Evolutionary conservation across 2,329 filamentous ascomycete genomes (phyloP).

Genomic region (Ascochyta lentis): DNA sequence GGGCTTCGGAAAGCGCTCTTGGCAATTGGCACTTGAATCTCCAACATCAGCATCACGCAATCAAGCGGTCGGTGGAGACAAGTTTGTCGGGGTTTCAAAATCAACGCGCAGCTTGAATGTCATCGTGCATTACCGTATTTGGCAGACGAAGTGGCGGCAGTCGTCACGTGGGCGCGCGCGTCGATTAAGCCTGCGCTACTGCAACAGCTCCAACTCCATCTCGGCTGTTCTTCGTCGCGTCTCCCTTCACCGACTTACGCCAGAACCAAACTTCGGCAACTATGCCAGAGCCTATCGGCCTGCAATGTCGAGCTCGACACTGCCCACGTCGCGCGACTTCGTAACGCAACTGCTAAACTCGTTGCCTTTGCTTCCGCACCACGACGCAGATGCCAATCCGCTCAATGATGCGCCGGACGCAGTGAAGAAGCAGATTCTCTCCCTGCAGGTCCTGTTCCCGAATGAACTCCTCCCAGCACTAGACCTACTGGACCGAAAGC

Average conservation of each 20-base stretch:
- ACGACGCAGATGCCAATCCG: conserved; percentile 51
- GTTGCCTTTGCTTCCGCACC: conserved; percentile 20
- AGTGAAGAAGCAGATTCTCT: conserved; percentile 62
- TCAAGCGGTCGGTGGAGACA: conserved; percentile 2
- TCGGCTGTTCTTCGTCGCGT: conserved; percentile 21
- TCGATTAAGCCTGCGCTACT: conserved; percentile 23
- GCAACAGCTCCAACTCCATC: conserved; percentile 29
- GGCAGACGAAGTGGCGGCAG: conserved; percentile 8
- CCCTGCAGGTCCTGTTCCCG: conserved; percentile 81
- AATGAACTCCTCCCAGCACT: conserved; percentile 81
- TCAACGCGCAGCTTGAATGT: conserved; percentile 12
- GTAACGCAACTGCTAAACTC: conserved; percentile 44
- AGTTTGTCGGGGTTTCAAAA: background rate
- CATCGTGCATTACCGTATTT: conserved; percentile 18
- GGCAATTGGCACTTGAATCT: background rate
- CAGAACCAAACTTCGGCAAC: conserved; percentile 14
- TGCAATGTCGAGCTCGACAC: conserved; percentile 18
- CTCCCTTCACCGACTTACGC: conserved; percentile 23
- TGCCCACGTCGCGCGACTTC: conserved; percentile 38
- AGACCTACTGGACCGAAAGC: conserved; percentile 80
- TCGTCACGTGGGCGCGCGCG: conserved; percentile 27
- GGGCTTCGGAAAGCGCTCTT: conserved; percentile 1
- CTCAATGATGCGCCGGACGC: conserved; percentile 36
- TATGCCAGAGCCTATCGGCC: conserved; percentile 13
- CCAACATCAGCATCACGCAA: conserved; percentile 8